These are phyloP conservation scores for Sarocladium kiliense DNA, from an alignment of 2,329 filamentous ascomycete species.

Conservation along the genomic window DNA sequence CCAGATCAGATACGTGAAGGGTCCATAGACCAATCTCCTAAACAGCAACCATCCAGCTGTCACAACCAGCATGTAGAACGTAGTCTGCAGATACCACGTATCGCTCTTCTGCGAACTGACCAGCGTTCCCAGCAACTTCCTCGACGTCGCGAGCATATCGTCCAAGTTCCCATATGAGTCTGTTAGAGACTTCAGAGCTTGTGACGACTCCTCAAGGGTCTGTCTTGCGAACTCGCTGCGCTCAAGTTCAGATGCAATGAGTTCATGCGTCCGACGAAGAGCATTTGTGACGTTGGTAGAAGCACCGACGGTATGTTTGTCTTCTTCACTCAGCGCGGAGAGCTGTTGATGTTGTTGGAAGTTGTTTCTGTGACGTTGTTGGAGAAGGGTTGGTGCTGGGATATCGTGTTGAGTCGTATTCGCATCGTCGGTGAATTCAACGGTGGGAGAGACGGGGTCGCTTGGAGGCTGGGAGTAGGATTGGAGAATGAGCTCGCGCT, in stretches of 20 bases:
- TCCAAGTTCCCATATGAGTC: constrained; percentile 79
- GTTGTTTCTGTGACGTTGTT: constrained; percentile 12
- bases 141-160: constrained; percentile 67
- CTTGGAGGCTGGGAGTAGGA: constrained; percentile 47
- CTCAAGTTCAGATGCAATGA: constrained; percentile 79
- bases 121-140: constrained; percentile 70
- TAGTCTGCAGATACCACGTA: constrained; percentile 93
- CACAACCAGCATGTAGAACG: constrained; percentile 72
- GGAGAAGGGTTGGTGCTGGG: constrained; percentile 18
- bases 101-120: constrained; percentile 89
- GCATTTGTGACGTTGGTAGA: constrained; percentile 80
- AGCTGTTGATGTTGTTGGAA: constrained; percentile 29
- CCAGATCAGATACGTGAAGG: constrained; percentile 84
- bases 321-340: constrained; percentile 51
- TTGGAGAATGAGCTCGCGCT: constrained; percentile 70
- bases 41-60: constrained; percentile 86
- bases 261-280: constrained; percentile 76
- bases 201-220: constrained; percentile 78
- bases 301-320: constrained; percentile 68
- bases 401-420: constrained; percentile 14
- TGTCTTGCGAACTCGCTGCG: constrained; percentile 87
- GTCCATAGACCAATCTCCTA: constrained; percentile 79
- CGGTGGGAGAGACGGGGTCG: constrained; percentile 25
- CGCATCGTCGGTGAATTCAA: constrained; percentile 14
- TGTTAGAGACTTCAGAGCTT: constrained; percentile 72